A percentile compares a stretch with the other conserved stretches of the same genome.
Conservation (phyloP, 2,329 filamentous ascomycete species). For the Leptodontidium sp. region DNA sequence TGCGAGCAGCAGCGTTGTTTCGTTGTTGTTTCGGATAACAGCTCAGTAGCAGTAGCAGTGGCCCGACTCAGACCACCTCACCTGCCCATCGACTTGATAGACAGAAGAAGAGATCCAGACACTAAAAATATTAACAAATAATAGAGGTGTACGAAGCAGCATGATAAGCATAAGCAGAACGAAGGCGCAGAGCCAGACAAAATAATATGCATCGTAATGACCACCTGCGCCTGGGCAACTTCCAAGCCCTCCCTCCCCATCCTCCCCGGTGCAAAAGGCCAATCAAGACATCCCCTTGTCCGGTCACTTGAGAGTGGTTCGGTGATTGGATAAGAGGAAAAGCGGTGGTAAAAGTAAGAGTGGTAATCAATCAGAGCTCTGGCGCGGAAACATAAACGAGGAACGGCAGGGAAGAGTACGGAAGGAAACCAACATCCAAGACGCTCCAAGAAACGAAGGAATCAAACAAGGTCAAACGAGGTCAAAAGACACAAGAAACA, state of each 20-base stretch:
- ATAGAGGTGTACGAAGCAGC: background rate
- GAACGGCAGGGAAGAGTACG: too few species aligned
- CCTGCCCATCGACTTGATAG: background rate
- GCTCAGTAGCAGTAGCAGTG: background rate
- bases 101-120: background rate
- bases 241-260: too few species aligned
- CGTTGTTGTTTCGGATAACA: background rate
- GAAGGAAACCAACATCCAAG: background rate
- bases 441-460: background rate
- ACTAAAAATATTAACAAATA: background rate
- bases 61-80: background rate
- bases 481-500: background rate
- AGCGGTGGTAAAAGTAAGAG: background rate
- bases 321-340: background rate
- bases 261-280: background rate
- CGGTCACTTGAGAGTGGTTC: background rate
- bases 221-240: too few species aligned
- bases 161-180: background rate
- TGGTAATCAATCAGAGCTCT: background rate
- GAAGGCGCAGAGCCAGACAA: background rate
- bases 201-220: background rate
- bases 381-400: background rate
- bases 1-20: background rate
- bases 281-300: conserved; percentile 11
- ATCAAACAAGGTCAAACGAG: background rate